Evolutionary conservation across 768 basidiomycete genomes (phyloP), one percentile per base, ranked within the genome.

Genomic region (Steccherinum ochraceum): DNA sequence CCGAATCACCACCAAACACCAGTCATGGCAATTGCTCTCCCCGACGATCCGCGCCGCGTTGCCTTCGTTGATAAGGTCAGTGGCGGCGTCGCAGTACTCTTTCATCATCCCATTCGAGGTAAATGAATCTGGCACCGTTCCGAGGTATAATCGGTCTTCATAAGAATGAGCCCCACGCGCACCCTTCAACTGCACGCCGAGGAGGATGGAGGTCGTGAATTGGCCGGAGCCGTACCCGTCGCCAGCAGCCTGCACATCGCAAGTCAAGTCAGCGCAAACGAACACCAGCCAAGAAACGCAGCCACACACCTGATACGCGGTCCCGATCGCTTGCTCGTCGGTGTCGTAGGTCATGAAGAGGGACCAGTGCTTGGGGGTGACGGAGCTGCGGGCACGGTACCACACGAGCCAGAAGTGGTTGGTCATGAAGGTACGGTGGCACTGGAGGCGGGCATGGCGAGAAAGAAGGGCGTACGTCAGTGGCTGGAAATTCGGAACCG

Each of bases 361-460:
- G 26, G 55, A 56, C 51, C 55, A 56, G 44, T 56, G 55, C 40
- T 56, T 56, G 12, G 55, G 55, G 13, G 51, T 51, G 47, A 49
- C 10, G 12, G 55, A 51, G 26, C 47, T 52, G 21, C 52, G 51
- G 3, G 51, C 55, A 20, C 55, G 55, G 51, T 52, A 56, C 55
- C 51, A 56, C 5, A 56, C 55, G 51, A 56, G 52, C 55, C 55
- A 56, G 27, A 52, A 50, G 24, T 52, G 48, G 55, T 52, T 56
- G 46, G 51, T 52, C 51, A 52, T 56, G 30, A 35, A 35, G 16
- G 30, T 35, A 7, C 30, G 30, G 16, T 7, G 30, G 16, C 30
- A 35, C 30, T 35, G 30, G n/a, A n/a, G n/a, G n/a, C n/a, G n/a
- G n/a, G 7, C 30, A 35, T 35, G 7, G 7, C 30, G 30, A 35